Evolutionary conservation across 176 grass and related monocot genomes (phyloP).

Genomic region (Carex kokanica): DNA sequence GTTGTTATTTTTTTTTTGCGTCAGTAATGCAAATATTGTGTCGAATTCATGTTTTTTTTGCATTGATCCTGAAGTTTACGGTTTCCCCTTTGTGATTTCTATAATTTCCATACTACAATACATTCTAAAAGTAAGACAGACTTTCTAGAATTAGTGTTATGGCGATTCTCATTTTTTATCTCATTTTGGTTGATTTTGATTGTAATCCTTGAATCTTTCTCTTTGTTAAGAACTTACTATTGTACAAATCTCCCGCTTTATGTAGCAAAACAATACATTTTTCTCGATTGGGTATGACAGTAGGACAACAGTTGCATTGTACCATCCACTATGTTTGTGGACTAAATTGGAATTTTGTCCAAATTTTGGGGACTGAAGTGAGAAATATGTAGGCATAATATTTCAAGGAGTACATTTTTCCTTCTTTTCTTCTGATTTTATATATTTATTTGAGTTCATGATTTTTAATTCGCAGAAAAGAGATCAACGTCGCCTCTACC

Average conservation of each 20-base stretch:
- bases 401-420: neutral
- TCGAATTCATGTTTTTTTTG: neutral
- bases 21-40: slow-evolving; percentile 18
- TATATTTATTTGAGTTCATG: neutral
- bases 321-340: neutral
- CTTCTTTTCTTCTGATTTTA: neutral
- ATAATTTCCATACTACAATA: neutral
- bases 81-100: neutral
- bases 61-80: neutral
- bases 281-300: neutral
- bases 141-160: neutral
- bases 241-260: neutral
- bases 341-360: neutral
- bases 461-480: slow-evolving; percentile 48
- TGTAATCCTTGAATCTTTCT: neutral
- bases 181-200: neutral
- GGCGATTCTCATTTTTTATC: neutral
- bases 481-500: slow-evolving; percentile 54
- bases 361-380: neutral
- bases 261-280: neutral
- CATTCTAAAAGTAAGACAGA: neutral
- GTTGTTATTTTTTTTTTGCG: neutral
- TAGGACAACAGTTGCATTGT: neutral
- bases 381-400: neutral
- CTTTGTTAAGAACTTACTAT: neutral